These are phyloP conservation scores for Yarrowia phangngaensis DNA, from an alignment of 805 yeast genomes.

Conservation along the genomic window DNA sequence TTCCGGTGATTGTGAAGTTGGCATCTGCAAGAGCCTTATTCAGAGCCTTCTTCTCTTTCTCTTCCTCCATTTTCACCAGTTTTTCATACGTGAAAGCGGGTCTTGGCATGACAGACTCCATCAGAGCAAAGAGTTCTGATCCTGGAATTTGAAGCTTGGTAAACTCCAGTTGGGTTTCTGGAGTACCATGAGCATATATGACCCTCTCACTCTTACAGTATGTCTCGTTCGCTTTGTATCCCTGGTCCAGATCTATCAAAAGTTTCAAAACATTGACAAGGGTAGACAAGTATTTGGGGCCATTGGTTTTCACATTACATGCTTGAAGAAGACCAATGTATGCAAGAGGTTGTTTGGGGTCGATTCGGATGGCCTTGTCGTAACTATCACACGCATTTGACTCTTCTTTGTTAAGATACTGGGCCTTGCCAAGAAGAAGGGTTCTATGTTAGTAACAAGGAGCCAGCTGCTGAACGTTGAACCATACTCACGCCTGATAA, in stretches of 20 bases:
- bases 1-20: conserved; percentile 32
- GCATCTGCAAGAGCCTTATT: conserved; percentile 32
- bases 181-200: conserved; percentile 29
- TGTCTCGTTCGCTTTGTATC: conserved; percentile 31
- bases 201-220: conserved; percentile 30
- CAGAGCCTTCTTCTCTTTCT: conserved; percentile 33
- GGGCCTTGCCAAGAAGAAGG: conserved; percentile 64
- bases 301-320: conserved; percentile 31
- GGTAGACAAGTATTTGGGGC: conserved; percentile 31
- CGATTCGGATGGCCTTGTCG: conserved; percentile 46
- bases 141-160: conserved; percentile 36
- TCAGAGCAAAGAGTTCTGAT: conserved; percentile 33
- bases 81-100: conserved; percentile 33
- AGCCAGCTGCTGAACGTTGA: too few relatives aligned
- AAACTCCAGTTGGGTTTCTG: conserved; percentile 29
- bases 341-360: conserved; percentile 50
- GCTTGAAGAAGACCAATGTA: conserved; percentile 71
- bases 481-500: conserved; percentile 60
- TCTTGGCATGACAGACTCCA: conserved; percentile 36
- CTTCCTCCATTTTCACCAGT: conserved; percentile 33
- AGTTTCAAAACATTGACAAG: conserved; percentile 30
- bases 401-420: conserved; percentile 44
- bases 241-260: conserved; percentile 31
- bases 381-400: conserved; percentile 49
- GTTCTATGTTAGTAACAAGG: conserved; percentile 28